These are phyloP conservation scores for Suillus alpinus DNA, from an alignment of 768 basidiomycete species.

Conservation along the genomic window DNA sequence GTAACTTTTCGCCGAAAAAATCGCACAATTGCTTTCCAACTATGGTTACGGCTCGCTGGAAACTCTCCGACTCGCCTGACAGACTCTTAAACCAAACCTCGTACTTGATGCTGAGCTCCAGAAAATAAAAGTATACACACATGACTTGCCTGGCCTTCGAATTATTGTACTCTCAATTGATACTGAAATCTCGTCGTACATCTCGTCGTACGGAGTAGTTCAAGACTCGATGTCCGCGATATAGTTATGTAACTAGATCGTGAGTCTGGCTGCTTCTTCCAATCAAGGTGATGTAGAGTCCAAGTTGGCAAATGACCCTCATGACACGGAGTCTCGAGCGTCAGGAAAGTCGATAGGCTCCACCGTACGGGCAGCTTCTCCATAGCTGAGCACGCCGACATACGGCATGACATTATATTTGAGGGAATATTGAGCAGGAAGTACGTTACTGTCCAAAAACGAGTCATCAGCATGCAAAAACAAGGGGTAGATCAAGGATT, in stretches of 20 bases:
- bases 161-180: not conserved
- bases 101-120: not conserved
- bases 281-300: not conserved
- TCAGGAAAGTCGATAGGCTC: slow-evolving; percentile 35
- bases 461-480: slow-evolving; percentile 16
- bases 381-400: slow-evolving; percentile 76
- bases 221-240: slow-evolving; percentile 6
- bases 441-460: slow-evolving; percentile 49
- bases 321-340: slow-evolving; percentile 30
- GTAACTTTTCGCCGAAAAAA: not conserved
- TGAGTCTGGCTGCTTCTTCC: slow-evolving; percentile 15
- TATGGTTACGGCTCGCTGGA: not conserved
- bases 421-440: slow-evolving; percentile 66
- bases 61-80: not conserved
- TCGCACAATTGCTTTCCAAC: not conserved
- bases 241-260: slow-evolving; percentile 17
- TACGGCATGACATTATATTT: slow-evolving; percentile 92
- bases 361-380: slow-evolving; percentile 57
- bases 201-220: slow-evolving; percentile 1
- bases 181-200: not conserved
- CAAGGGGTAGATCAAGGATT: slow-evolving; percentile 10
- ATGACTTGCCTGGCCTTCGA: not conserved
- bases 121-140: not conserved
- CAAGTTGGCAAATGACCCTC: not conserved
- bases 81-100: not conserved